Base-by-base conservation (phyloP, 768 basidiomycete species). In the Calocybe cyanea region DNA sequence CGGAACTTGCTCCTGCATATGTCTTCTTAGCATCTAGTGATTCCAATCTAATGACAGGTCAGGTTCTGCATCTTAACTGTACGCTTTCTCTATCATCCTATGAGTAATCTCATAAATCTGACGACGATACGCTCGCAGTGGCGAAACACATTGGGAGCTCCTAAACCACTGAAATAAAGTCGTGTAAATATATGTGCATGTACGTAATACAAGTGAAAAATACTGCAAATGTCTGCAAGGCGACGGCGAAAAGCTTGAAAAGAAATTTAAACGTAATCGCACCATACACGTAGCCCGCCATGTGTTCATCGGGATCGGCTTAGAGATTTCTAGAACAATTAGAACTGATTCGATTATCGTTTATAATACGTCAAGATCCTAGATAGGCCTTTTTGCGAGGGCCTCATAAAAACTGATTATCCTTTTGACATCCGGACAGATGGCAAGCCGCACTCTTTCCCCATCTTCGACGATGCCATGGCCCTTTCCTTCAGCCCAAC, bases 371-470 rank as follows among this genome's bases (percentile, higher is more conserved):
- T 13, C 6, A 15, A 3, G 17, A 38, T 28, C 2, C 38, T 32
- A 14, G 30, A 10, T 1, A 38, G 10, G 10, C 35, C 43, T 18
- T 41, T 28, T 13, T 9, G 41, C 54, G 44, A 74, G 53, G 11
- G 48, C 57, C 57, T 88, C 86, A 55, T 80, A 88, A 53, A 81
- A 80, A 41, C 67, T 68, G 19, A 83, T 72, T 28, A 75, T 76
- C 61, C 73, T 76, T 61, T 67, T 71, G 21, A 87, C 70, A 46
- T 75, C 75, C 4, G 85, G 85, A 56, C 85, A 87, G 34, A 86
- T 59, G 7, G 85, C 85, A 20, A 87, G 68, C 41, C 85, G 66
- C 13, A 86, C 73, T 45, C 83, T 76, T 62, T 87, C 85, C 11
- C 69, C 68, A 48, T 88, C 85, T 35, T 69, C 66, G 18, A 83